Evolutionary conservation across 2,329 filamentous ascomycete species (phyloP), one percentile per base, ranked within the genome.

Genomic region (Alternaria triticimaculans): DNA sequence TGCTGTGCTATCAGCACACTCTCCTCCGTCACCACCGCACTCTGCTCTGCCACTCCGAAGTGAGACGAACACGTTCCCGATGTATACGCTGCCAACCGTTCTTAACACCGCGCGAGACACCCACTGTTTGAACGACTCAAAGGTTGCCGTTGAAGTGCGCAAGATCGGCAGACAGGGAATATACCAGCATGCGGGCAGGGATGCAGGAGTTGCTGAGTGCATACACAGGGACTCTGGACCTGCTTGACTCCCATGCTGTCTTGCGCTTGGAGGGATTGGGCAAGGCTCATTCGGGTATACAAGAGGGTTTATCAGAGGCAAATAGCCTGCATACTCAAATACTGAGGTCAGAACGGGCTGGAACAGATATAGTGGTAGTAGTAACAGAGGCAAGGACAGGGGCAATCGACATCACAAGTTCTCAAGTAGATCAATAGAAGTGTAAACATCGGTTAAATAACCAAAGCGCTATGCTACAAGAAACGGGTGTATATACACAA

Each of bases 401-500:
- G 21, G n/a, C 30, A 41, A 41, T 10, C n/a, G 25, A 12, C 8
- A 20, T 20, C 12, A 12, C 12, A 14, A 6, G 3, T 2, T 0
- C n/a, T 41, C n/a, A 41, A 41, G 9, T 41, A 23, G 18, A 43
- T 12, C 3, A 11, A 21, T 12, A 6, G 28, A 11, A 49, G 11
- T 55, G 43, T 12, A 25, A 18, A 60, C 46, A 44, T 41, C 20
- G 46, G 50, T 48, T 28, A 41, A 25, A 46, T 49, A 49, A 57
- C 41, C 30, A 57, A 41, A 48, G 41, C 62, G 55, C 59, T 66
- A 64, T 59, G 66, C 64, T 66, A 68, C 64, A 64, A 61, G 57
- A 64, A 60, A 20, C 37, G 37, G 45, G 57, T 59, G 54, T 63
- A 60, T 69, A 67, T 69, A 65, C 64, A 69, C 64, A 67, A 65